Conservation (phyloP, 2,329 filamentous ascomycete species). For the Scopulariopsis brevicaulis region DNA sequence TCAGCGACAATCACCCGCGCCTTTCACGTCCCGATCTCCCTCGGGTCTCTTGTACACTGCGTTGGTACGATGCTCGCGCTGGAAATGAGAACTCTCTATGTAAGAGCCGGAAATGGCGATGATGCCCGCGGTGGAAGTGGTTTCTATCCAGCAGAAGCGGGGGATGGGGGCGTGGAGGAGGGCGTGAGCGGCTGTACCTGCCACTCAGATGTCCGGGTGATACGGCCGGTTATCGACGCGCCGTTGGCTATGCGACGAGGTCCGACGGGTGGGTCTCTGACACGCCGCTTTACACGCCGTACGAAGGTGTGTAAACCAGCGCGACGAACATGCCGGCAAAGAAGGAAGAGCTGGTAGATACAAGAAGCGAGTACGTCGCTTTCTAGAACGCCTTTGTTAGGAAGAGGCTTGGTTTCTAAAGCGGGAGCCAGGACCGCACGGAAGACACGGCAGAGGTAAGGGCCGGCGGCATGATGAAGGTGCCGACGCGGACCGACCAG, state of each 20-base stretch:
- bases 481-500: conserved; percentile 35
- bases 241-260: conserved; percentile 46
- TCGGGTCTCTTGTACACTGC: conserved; percentile 29
- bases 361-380: conserved; percentile 31
- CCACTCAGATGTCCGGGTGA: conserved; percentile 36
- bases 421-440: conserved; percentile 28
- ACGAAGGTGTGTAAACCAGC: conserved; percentile 40
- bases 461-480: conserved; percentile 29
- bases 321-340: conserved; percentile 42
- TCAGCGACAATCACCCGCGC: conserved; percentile 32
- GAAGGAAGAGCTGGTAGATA: conserved; percentile 39
- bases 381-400: conserved; percentile 22
- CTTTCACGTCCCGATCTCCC: conserved; percentile 42
- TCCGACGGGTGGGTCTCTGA: conserved; percentile 28
- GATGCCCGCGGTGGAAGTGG: conserved; percentile 39
- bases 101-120: conserved; percentile 54
- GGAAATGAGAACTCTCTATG: conserved; percentile 32
- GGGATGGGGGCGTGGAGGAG: conserved; percentile 37
- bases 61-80: conserved; percentile 30
- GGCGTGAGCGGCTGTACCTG: conserved; percentile 30
- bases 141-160: conserved; percentile 31
- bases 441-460: conserved; percentile 21
- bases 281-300: conserved; percentile 32
- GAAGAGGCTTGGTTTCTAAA: conserved; percentile 31
- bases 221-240: conserved; percentile 38